phyloP scores from a whole-genome alignment of 805 yeast species.

The Hyphopichia homilentoma region DNA sequence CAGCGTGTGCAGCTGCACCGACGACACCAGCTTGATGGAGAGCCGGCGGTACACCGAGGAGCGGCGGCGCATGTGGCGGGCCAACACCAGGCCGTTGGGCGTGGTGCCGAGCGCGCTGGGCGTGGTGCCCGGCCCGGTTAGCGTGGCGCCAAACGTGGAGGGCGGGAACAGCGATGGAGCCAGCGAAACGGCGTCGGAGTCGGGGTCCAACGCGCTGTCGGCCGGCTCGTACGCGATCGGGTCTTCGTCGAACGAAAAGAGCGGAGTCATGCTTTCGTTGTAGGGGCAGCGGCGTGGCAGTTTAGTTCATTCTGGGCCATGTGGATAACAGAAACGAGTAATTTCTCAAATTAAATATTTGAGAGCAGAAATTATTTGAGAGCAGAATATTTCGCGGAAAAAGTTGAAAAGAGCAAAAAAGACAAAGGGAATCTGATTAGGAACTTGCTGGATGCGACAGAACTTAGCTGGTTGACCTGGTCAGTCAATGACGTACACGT shows the following conservation, averaged over 20 bases:
- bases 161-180: not conserved
- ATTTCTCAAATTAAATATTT: no score
- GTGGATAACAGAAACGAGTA: no score
- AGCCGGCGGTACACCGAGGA: conserved; percentile 14
- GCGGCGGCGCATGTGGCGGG: conserved; percentile 6
- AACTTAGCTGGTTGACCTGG: no score
- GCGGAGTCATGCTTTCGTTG: conserved; percentile 5
- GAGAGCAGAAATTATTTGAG: no score
- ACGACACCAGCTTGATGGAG: conserved; percentile 7
- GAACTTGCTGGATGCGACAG: no score
- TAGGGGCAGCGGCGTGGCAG: no score
- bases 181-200: not conserved
- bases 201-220: conserved; percentile 2
- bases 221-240: conserved; percentile 4
- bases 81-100: not conserved
- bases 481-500: conserved; percentile 45
- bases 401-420: no score
- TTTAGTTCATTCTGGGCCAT: no score
- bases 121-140: not conserved
- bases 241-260: conserved; percentile 15
- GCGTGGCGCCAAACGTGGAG: not conserved
- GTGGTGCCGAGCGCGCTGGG: not conserved
- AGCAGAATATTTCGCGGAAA: no score
- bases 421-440: no score
- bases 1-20: conserved; percentile 5